Evolutionary conservation across 768 basidiomycete species (phyloP), one percentile per base, ranked within the genome.

Genomic region (Tylopilus sp.): DNA sequence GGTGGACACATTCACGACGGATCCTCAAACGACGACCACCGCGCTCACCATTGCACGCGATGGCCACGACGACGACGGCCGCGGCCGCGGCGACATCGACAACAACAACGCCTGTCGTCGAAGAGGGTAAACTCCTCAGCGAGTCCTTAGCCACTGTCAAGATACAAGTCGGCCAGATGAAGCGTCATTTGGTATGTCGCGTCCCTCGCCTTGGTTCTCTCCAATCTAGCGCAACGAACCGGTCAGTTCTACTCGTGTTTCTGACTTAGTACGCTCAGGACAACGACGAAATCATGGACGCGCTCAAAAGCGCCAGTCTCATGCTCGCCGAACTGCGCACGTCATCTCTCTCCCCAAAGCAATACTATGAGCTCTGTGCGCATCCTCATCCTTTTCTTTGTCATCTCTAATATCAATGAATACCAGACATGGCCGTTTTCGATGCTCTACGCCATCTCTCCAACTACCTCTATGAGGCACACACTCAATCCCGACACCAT

Each of bases 301-400:
- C 93, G 12, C 78, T 98, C 63, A 98, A 99, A 75, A 88, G 88
- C 52, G 95, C 97, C 2, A 97, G 94, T 64, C 79, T 94, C 51
- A 98, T 98, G 95, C 83, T 99, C 45, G 91, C 93, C 11, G 97
- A 98, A 65, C 78, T 98, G 21, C 80, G 97, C 50, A 98, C 95
- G 0, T 93, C 90, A 2, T 91, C 91, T 10, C 77, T 98, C 57
- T 88, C 90, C 2, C 91, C 94, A 11, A 99, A 99, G 66, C 94
- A 98, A 66, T 99, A 99, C 71, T 98, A 98, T 68, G 97, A 98
- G 74, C 84, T 98, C 31, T 98, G 94, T 95, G 55, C 58, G 86
- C 59, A 15, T 18, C 23, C 26, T 33, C 35, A 22, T 30, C 33
- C 13, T 5, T 2, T 6, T 11, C 18, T 18, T 36, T 18, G 8